phyloP scores from a whole-genome alignment of 108 stramenopile species.

The Bacterosira constricta region DNA sequence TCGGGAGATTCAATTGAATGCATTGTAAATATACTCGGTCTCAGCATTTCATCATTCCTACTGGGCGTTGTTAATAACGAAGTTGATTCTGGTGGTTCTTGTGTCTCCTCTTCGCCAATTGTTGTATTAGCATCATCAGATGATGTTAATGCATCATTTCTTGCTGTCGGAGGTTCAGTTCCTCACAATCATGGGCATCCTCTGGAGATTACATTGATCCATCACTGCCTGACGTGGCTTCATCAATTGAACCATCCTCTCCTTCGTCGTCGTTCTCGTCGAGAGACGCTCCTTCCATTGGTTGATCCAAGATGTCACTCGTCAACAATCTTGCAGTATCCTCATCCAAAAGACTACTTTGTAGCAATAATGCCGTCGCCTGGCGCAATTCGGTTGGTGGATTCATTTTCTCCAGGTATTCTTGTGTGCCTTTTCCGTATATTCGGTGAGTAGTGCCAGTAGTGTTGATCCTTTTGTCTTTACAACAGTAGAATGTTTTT shows the following conservation, averaged over 20 bases:
- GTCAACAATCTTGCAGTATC: slow-evolving; percentile 36
- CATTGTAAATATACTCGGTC: slow-evolving; percentile 49
- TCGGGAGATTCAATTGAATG: slow-evolving; percentile 24
- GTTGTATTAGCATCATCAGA: neutral
- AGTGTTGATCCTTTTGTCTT: too few species aligned
- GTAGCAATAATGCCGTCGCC: slow-evolving; percentile 41
- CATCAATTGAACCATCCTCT: neutral
- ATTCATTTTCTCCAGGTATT: slow-evolving; percentile 24
- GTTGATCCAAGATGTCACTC: slow-evolving; percentile 39
- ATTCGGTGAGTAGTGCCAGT: too few species aligned
- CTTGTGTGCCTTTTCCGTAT: neutral
- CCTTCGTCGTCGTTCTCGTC: neutral
- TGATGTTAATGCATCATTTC: neutral
- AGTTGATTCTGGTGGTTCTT: slow-evolving; percentile 15
- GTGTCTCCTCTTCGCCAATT: neutral
- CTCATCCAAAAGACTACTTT: slow-evolving; percentile 45
- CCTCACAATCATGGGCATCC: neutral
- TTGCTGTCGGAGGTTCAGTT: neutral
- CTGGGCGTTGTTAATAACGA: slow-evolving; percentile 17
- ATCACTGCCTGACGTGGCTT: neutral
- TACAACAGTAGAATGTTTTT: too few species aligned
- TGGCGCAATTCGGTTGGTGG: slow-evolving; percentile 35
- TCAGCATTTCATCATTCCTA: slow-evolving; percentile 31
- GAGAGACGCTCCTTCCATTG: slow-evolving; percentile 1
- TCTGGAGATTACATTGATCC: neutral